These are phyloP conservation scores for Phytophthora pisi DNA, from an alignment of 352 stramenopile species.

Conservation along the genomic window DNA sequence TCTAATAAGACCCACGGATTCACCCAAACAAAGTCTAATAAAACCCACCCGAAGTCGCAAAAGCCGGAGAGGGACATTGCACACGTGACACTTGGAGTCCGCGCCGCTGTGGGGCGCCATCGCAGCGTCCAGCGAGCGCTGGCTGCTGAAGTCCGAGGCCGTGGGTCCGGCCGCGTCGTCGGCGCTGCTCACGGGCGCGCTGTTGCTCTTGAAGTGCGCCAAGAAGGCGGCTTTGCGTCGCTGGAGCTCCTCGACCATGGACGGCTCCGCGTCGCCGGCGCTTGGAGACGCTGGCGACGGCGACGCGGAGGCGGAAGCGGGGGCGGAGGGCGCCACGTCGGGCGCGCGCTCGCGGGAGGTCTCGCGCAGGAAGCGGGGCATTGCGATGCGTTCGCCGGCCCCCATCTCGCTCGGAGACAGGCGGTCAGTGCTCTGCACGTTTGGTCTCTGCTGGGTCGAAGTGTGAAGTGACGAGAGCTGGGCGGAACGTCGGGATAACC, in stretches of 20 bases:
- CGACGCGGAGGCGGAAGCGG: neutral
- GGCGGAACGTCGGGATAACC: constrained; percentile 9
- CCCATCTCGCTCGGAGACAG: constrained; percentile 15
- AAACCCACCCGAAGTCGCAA: constrained; percentile 58
- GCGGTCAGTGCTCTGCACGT: neutral
- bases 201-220: constrained; percentile 49
- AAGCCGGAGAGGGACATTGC: constrained; percentile 58
- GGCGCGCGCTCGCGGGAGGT: constrained; percentile 16
- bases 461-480: constrained; percentile 22
- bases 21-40: constrained; percentile 10
- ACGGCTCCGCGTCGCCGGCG: constrained; percentile 26
- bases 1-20: constrained; percentile 2
- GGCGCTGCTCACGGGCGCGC: constrained; percentile 1
- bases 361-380: constrained; percentile 43
- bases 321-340: constrained; percentile 19
- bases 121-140: constrained; percentile 23
- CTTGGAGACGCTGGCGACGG: constrained; percentile 23
- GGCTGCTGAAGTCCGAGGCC: constrained; percentile 17
- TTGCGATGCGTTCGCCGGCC: constrained; percentile 30
- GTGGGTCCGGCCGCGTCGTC: constrained; percentile 16
- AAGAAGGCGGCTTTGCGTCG: constrained; percentile 55
- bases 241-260: constrained; percentile 48
- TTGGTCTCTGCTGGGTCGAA: neutral
- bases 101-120: constrained; percentile 17
- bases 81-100: constrained; percentile 72